Evolutionary conservation across 345 rosid genomes (phyloP).

Genomic region (Angophora floribunda): DNA sequence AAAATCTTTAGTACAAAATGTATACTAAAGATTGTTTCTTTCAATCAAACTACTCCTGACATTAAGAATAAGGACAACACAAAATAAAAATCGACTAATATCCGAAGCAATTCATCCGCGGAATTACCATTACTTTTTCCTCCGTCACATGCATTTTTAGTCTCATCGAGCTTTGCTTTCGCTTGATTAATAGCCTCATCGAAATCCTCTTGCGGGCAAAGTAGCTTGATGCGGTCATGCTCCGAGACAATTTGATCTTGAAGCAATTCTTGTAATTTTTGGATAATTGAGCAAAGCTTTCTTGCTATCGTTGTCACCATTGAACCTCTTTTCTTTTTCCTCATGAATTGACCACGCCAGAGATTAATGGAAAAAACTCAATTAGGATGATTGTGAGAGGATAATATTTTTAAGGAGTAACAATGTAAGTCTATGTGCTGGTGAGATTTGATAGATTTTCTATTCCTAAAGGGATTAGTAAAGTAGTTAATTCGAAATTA

Average conservation of each 20-base stretch:
- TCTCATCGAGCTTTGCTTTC: not conserved
- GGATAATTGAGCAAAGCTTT: not conserved
- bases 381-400: no score
- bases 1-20: not conserved
- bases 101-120: no score
- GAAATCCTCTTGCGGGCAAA: not conserved
- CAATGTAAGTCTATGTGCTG: no score
- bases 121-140: no score
- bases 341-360: not conserved
- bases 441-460: no score
- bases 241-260: not conserved
- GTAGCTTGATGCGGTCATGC: not conserved
- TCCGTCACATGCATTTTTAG: no score
- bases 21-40: not conserved
- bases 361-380: not conserved
- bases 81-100: no score
- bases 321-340: not conserved
- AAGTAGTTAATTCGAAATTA: no score
- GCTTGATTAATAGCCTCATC: not conserved
- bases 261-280: not conserved
- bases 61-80: no score
- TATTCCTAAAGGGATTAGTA: no score
- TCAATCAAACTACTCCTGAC: no score
- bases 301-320: not conserved
- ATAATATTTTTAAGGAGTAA: no score